phyloP scores from a whole-genome alignment of 345 rosid genomes.

The Salix suchowensis region DNA sequence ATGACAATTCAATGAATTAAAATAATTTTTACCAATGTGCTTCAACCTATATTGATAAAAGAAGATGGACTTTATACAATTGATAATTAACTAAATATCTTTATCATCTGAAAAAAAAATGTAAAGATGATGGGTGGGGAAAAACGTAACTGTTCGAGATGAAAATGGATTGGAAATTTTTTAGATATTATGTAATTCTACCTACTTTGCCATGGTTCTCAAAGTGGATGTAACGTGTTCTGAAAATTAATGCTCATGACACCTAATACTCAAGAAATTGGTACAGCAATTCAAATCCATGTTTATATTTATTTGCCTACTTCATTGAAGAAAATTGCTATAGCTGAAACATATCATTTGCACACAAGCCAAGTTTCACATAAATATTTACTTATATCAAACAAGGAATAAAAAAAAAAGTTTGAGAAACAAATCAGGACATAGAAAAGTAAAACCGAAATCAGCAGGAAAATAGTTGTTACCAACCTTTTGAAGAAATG shows the following conservation, averaged over 20 bases:
- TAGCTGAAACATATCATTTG: not conserved
- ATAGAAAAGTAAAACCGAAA: not conserved
- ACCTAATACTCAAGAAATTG: not conserved
- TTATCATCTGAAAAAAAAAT: not conserved
- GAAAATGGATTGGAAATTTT: not conserved
- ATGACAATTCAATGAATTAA: not conserved
- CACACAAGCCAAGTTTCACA: not conserved
- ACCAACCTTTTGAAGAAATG: constrained; percentile 96
- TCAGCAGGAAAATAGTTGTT: not conserved
- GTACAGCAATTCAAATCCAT: not conserved
- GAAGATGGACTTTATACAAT: not conserved
- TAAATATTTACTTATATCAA: not conserved
- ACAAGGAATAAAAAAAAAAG: not conserved
- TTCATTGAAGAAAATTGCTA: not conserved
- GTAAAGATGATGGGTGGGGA: not conserved
- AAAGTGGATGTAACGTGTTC: not conserved
- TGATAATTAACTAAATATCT: not conserved
- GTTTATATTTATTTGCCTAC: not conserved
- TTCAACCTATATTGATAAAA: not conserved
- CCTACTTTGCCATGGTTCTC: not conserved
- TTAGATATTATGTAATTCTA: not conserved
- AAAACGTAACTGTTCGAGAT: not conserved
- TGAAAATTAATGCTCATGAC: not conserved
- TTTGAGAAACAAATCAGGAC: not conserved
- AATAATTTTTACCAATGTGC: not conserved